phyloP scores from a whole-genome alignment of 2,329 filamentous ascomycete species.

The Apiospora saccharicola region DNA sequence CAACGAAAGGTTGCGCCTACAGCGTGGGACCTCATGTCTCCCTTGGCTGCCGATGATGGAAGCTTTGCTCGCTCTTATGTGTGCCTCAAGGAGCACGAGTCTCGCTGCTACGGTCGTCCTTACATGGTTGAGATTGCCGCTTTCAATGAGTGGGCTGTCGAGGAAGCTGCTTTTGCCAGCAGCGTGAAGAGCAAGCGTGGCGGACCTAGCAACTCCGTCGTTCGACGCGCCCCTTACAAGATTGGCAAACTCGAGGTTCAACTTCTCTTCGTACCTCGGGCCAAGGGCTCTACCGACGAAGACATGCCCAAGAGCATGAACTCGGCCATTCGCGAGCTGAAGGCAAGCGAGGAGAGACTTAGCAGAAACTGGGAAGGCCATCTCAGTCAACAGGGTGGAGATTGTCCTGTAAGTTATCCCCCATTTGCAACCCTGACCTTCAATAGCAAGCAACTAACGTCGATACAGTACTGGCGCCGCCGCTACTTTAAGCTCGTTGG shows the following conservation, averaged over 20 bases:
- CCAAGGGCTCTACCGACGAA: conserved; percentile 84
- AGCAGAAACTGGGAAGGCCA: conserved; percentile 85
- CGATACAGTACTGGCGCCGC: conserved; percentile 86
- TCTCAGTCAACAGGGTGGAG: conserved; percentile 94
- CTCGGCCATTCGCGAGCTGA: conserved; percentile 90
- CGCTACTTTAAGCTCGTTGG: conserved; percentile 96
- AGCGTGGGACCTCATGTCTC: conserved; percentile 86
- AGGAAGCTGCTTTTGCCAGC: conserved; percentile 78
- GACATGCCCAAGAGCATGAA: conserved; percentile 99
- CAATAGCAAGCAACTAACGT: conserved; percentile 47
- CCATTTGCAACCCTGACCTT: background rate
- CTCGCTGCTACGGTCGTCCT: conserved; percentile 85
- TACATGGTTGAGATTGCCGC: conserved; percentile 89
- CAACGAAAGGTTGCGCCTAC: conserved; percentile 70
- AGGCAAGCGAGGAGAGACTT: conserved; percentile 83
- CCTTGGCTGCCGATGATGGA: conserved; percentile 87
- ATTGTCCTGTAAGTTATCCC: conserved; percentile 82
- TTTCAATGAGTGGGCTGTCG: conserved; percentile 98
- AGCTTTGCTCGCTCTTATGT: conserved; percentile 96
- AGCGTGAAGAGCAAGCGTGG: conserved; percentile 93
- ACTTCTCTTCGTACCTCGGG: conserved; percentile 91
- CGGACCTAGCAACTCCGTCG: conserved; percentile 67
- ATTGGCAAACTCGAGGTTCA: conserved; percentile 94
- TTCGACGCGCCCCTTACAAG: conserved; percentile 92
- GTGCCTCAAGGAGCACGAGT: conserved; percentile 91